Conservation (phyloP, 2,329 filamentous ascomycete species). For the Chrysoporthe austroafricana region DNA sequence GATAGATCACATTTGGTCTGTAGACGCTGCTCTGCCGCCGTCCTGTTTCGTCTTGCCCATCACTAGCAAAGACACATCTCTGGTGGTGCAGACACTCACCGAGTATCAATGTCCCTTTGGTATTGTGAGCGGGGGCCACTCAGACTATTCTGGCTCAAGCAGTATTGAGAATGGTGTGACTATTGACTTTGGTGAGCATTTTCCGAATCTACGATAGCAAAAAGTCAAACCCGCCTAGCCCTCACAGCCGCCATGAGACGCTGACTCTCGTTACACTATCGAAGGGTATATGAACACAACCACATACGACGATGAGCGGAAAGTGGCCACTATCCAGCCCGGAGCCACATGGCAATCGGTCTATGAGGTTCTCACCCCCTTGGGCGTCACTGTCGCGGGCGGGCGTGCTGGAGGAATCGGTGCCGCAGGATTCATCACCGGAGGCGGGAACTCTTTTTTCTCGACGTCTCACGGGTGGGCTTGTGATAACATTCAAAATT, state of each 20-base stretch:
- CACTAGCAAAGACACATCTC: neutral
- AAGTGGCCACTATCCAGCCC: conserved; percentile 6
- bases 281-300: conserved; percentile 7
- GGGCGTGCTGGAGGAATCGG: conserved; percentile 15
- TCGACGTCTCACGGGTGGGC: conserved; percentile 4
- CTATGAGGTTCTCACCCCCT: conserved; percentile 9
- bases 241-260: neutral
- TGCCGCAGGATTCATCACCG: conserved; percentile 7
- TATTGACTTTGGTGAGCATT: neutral
- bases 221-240: neutral
- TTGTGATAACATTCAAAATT: conserved; percentile 7
- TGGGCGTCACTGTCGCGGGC: conserved; percentile 11
- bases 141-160: neutral
- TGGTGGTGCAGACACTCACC: neutral
- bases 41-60: conserved; percentile 1
- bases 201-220: neutral
- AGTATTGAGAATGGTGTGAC: conserved; percentile 1
- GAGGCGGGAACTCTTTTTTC: conserved; percentile 15
- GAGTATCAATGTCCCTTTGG: conserved; percentile 3
- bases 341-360: conserved; percentile 12
- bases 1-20: conserved; percentile 6
- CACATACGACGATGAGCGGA: neutral
- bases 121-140: conserved; percentile 5
- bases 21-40: neutral
- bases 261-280: neutral